Evolutionary conservation across 148 eudicot species (phyloP), one percentile per base, ranked within the genome.

Genomic region (Amaranthus cruentus): DNA sequence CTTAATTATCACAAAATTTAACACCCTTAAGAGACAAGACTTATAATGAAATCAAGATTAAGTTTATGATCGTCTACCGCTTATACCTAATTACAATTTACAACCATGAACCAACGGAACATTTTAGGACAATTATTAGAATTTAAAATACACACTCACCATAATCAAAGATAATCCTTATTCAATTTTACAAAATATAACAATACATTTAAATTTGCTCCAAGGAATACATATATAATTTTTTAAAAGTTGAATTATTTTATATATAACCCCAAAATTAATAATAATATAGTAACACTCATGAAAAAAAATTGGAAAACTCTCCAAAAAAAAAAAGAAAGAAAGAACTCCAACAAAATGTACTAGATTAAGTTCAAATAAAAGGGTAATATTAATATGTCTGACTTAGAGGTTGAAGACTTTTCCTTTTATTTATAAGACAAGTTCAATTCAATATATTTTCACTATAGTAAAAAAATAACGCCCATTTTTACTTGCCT

Each of bases 271-370:
- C 65, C 62, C 73, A 70, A 70, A 58, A 68, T 44, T 11, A 11
- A 65, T 68, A 46, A 74, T 18, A 74, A 8, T 18, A 60, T 57
- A 2, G 60, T 69, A 59, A 5, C 58, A 64, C 9, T 55, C 71
- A 66, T n/a, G 48, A 61, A 62, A 76, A 28, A 58, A 7, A 69
- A 68, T 76, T 48, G 63, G 56, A 63, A 28, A 68, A 73, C 48
- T 52, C 60, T 52, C 60, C 75, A 18, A 18, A 18, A 18, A 18
- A 18, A 18, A 62, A 61, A 28, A 44, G 38, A 63, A 21, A 28
- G 56, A 55, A 58, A 49, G 46, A 21, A 58, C 58, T 47, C 72
- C 63, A 67, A 67, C 47, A 66, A 53, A 21, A 51, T 52, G 15
- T 14, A 53, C 15, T 47, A 55, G 3, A 18, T 7, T 12, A 18